Evolutionary conservation across 768 basidiomycete genomes (phyloP), one percentile per base, ranked within the genome.

Genomic region (Vararia minispora): DNA sequence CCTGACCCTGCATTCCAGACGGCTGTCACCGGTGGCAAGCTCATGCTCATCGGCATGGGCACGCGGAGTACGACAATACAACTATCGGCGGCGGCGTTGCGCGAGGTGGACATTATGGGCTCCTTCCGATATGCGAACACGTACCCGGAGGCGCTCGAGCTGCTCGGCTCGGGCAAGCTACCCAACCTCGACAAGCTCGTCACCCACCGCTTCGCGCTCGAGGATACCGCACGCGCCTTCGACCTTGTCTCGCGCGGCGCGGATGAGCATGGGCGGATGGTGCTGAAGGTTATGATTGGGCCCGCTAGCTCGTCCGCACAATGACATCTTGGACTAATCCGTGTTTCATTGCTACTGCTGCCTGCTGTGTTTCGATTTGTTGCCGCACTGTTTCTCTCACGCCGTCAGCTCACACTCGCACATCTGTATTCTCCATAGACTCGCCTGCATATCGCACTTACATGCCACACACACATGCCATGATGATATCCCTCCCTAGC

Each of bases 41-140:
- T 95, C 40, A 79, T 89, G 70, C 83, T 90, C 51, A 76, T 98
- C 47, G 94, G 94, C 16, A 98, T 98, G 94, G 94, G 94, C 48
- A 76, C 88, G 12, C 74, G 80, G 42, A 82, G 79, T 50, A 74
- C 81, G 40, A 66, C 71, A 46, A 67, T 95, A 38, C 94, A 94
- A n/a, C 69, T 91, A 40, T 80, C 82, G 29, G 69, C 72, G 21
- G 85, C 90, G 28, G 81, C 87, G 12, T 59, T 79, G 40, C 79
- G 92, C 36, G 92, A 95, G 60, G 87, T 97, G 43, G 90, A 97
- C 59, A 76, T 97, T 51, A 74, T 78, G 44, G 92, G 91, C 47
- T 85, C 83, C 26, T 95, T 95, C 72, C 74, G 87, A 23, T 91
- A 91, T 52, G 80, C 81, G 43, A 78, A 89, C 63, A 91, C 88